A percentile compares a stretch with the other conserved stretches of the same genome.
Evolutionary conservation across 805 yeast genomes (phyloP).

Genomic region (Candida loeiensis): DNA sequence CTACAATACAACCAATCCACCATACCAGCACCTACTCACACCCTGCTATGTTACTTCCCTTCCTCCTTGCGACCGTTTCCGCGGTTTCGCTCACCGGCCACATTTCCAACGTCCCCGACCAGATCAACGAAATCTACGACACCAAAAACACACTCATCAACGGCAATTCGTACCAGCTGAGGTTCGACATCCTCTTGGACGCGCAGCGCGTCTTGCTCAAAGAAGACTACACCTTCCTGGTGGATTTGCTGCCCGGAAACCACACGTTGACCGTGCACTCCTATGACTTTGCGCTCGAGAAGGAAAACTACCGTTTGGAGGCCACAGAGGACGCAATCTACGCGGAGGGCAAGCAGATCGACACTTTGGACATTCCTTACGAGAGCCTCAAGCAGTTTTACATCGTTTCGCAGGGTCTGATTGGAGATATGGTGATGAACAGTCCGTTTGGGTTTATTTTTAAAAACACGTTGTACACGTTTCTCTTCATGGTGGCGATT

Average conservation of each 20-base stretch:
- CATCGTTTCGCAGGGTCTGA: conserved; percentile 27
- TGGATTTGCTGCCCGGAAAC: conserved; percentile 25
- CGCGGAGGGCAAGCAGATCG: background rate
- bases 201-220: conserved; percentile 21
- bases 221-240: conserved; percentile 22
- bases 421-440: conserved; percentile 31
- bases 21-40: too few relatives aligned
- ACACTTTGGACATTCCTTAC: conserved; percentile 17
- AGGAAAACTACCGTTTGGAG: background rate
- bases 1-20: background rate
- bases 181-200: conserved; percentile 23
- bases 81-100: conserved; percentile 19
- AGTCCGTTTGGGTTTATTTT: conserved; percentile 43
- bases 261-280: conserved; percentile 33
- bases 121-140: conserved; percentile 9
- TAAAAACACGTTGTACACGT: conserved; percentile 32
- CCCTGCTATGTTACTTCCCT: background rate
- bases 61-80: background rate
- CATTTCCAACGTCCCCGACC: conserved; percentile 27
- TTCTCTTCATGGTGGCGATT: conserved; percentile 26
- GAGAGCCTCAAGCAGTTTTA: conserved; percentile 30
- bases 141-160: conserved; percentile 22
- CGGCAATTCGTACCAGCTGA: conserved; percentile 32
- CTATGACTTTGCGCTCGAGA: conserved; percentile 31
- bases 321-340: conserved; percentile 1